Conservation (phyloP, 2,329 filamentous ascomycete species). For the Stemphylium lycopersici region DNA sequence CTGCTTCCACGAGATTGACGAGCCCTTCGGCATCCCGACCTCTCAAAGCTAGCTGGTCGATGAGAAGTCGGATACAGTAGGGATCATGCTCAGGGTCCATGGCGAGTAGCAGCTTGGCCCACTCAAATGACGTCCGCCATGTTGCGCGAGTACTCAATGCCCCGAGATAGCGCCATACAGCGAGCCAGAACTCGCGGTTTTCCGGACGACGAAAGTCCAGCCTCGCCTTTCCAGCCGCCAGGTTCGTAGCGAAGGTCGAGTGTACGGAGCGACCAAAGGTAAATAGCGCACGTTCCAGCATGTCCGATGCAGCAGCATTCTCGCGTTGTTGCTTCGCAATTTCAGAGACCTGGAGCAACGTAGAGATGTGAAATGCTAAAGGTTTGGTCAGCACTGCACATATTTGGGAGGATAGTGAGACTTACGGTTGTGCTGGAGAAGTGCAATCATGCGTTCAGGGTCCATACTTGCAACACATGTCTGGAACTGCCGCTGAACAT, state of each 20-base stretch:
- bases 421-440: slow-evolving; percentile 70
- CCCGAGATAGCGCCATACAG: slow-evolving; percentile 84
- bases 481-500: slow-evolving; percentile 77
- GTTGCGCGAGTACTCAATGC: slow-evolving; percentile 90
- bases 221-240: slow-evolving; percentile 79
- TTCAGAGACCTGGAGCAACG: slow-evolving; percentile 89
- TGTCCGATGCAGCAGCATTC: slow-evolving; percentile 80
- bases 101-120: slow-evolving; percentile 82
- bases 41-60: slow-evolving; percentile 85
- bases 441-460: slow-evolving; percentile 78
- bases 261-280: slow-evolving; percentile 89
- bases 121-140: slow-evolving; percentile 90
- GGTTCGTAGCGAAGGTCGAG: slow-evolving; percentile 76
- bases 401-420: slow-evolving; percentile 5
- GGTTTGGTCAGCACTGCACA: slow-evolving; percentile 23
- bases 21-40: slow-evolving; percentile 79
- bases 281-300: slow-evolving; percentile 90
- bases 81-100: slow-evolving; percentile 77
- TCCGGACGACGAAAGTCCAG: slow-evolving; percentile 82
- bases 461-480: slow-evolving; percentile 81
- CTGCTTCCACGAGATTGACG: slow-evolving; percentile 68
- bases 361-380: slow-evolving; percentile 85
- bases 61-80: slow-evolving; percentile 78
- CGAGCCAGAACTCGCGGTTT: slow-evolving; percentile 92
- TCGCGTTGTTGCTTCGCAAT: slow-evolving; percentile 92